These are phyloP conservation scores for Gossypium schwendimanii DNA, from an alignment of 441 rosid genomes.

Conservation along the genomic window DNA sequence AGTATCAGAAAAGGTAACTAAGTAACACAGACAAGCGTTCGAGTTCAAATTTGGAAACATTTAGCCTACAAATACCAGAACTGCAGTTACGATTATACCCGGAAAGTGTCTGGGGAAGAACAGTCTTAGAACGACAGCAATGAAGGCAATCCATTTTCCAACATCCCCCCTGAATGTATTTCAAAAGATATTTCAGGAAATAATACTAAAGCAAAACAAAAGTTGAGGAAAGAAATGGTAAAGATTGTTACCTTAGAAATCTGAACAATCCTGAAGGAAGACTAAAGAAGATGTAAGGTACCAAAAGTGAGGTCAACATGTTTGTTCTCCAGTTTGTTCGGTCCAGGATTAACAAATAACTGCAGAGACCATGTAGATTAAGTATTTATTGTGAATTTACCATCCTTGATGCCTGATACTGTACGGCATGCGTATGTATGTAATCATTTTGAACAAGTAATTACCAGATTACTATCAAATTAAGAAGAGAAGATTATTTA, in stretches of 20 bases:
- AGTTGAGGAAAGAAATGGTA: not conserved
- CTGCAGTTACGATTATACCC: slow-evolving; percentile 27
- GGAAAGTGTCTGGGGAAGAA: slow-evolving; percentile 80
- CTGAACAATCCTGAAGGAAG: slow-evolving; percentile 53
- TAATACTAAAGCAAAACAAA: not conserved
- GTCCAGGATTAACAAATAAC: slow-evolving; percentile 72
- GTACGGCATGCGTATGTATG: too few species aligned
- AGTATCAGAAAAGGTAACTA: not conserved
- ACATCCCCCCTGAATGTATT: not conserved
- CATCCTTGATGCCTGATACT: not conserved
- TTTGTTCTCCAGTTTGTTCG: slow-evolving; percentile 83
- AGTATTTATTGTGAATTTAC: not conserved
- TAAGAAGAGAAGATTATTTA: too few species aligned
- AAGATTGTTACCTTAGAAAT: slow-evolving; percentile 47
- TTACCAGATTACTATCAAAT: too few species aligned
- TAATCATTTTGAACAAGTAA: too few species aligned
- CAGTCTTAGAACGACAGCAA: slow-evolving; percentile 62
- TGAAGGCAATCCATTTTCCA: slow-evolving; percentile 74
- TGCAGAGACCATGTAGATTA: slow-evolving; percentile 21
- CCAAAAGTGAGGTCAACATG: slow-evolving; percentile 61
- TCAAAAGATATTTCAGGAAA: not conserved
- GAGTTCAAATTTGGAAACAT: not conserved
- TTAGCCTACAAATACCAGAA: not conserved
- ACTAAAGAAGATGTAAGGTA: slow-evolving; percentile 78
- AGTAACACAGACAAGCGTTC: not conserved